Evolutionary conservation across 2,329 filamentous ascomycete species (phyloP), one percentile per base, ranked within the genome.

Genomic region (Fusarium burgessii): DNA sequence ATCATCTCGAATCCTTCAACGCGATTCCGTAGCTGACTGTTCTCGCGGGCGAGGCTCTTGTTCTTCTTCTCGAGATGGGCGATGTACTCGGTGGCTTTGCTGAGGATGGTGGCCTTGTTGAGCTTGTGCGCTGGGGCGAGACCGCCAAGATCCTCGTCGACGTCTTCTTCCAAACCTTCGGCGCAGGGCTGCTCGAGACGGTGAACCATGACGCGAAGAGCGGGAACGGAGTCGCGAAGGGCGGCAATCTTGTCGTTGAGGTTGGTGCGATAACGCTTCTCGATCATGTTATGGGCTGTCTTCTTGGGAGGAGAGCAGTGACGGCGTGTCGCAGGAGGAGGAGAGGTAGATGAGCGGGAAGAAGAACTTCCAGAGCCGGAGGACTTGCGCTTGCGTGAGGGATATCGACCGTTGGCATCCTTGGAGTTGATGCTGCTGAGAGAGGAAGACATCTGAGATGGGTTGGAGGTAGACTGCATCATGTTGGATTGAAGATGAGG

Each of bases 181-280:
- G 88, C 88, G 63, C 83, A 84, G 56, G 86, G 86, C 69, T 86
- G 89, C 82, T 92, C 92, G 27, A 90, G 90, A 45, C 77, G 74
- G 51, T 79, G 78, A 23, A 78, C 77, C 88, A 94, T 92, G 73
- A 93, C 91, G 54, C 94, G 90, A 51, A 98, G 84, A 78, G 92
- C 95, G 5, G 95, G 95, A 12, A 98, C 93, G 74, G 93, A 96
- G 79, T 97, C 93, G 74, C 94, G 88, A 63, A 98, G 84, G 64
- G 94, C 93, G 54, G 93, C 92, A 76, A 98, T 97, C 84, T 97
- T 98, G 79, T 97, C 94, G 78, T 98, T 97, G 62, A 98, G 85
- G 76, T 98, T 98, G 54, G 93, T 97, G 74, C 95, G 91, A 80
- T 98, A 98, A 70, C 95, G 87, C 85, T 97, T 97, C 83, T 98